Conservation (phyloP, 495 filamentous ascomycete species). For the Xylaria grammica region DNA sequence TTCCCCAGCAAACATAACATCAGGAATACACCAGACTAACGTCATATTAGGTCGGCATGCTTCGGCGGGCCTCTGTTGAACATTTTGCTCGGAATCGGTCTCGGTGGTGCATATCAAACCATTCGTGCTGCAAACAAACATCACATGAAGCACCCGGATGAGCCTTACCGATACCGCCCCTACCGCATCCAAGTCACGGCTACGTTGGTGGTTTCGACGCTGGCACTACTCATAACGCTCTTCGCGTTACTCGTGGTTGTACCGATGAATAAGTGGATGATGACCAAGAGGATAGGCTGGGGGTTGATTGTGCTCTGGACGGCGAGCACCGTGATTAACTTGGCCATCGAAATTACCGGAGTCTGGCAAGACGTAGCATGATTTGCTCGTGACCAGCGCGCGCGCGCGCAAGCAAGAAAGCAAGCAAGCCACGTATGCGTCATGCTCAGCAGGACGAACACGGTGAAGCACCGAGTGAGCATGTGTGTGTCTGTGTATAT, state of each 20-base stretch:
- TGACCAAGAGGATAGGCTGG: conserved; percentile 85
- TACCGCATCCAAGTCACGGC: conserved; percentile 85
- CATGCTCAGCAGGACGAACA: neutral
- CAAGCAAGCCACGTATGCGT: conserved; percentile 12
- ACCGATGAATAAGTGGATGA: conserved; percentile 85
- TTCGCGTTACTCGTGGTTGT: conserved; percentile 78
- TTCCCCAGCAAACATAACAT: conserved; percentile 17
- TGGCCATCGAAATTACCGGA: conserved; percentile 79
- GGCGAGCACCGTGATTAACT: conserved; percentile 81
- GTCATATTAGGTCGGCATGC: conserved; percentile 68
- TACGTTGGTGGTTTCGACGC: conserved; percentile 80
- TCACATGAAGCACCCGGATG: conserved; percentile 63
- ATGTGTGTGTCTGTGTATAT: no score
- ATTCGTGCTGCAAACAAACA: conserved; percentile 60
- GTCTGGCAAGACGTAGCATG: conserved; percentile 47
- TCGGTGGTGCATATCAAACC: conserved; percentile 86
- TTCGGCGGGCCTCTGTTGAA: conserved; percentile 98
- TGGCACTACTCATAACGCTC: conserved; percentile 81
- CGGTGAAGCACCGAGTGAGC: conserved; percentile 4
- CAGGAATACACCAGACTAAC: conserved; percentile 27
- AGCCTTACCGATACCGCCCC: conserved; percentile 56
- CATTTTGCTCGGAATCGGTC: conserved; percentile 90
- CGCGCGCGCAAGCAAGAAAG: no score
- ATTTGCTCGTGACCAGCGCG: conserved; percentile 1
- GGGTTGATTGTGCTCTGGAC: conserved; percentile 82